These are phyloP conservation scores for Dendrobium officinale DNA, from an alignment of 106 monocot genomes.

Conservation along the genomic window DNA sequence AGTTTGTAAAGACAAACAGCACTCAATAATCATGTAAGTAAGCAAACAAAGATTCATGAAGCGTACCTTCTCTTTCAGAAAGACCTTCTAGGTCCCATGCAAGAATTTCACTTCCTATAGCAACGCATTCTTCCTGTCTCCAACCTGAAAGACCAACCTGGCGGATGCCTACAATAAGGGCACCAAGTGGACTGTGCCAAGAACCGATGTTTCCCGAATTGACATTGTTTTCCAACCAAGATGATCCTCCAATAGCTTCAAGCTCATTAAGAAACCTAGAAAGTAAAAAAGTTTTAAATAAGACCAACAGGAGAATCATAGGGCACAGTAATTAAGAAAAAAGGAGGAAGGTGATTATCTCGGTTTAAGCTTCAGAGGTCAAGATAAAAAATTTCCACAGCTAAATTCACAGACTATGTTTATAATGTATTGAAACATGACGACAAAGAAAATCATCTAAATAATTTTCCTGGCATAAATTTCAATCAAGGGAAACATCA, in stretches of 20 bases:
- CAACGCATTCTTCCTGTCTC: constrained; percentile 64
- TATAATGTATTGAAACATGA: background rate
- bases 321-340: background rate
- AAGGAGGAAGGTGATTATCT: too few species aligned
- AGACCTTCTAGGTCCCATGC: constrained; percentile 64
- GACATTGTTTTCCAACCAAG: constrained; percentile 53
- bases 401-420: background rate
- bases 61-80: constrained; percentile 64
- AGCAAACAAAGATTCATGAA: background rate
- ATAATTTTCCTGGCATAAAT: background rate
- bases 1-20: background rate
- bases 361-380: background rate
- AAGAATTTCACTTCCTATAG: constrained; percentile 69
- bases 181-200: constrained; percentile 56
- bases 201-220: constrained; percentile 27
- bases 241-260: constrained; percentile 66
- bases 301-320: background rate
- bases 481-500: background rate
- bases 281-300: background rate
- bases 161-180: constrained; percentile 60
- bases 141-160: constrained; percentile 78
- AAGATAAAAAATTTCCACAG: background rate
- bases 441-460: background rate
- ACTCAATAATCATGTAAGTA: background rate
- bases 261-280: constrained; percentile 67